Percentiles rank a stretch among this genome's conserved stretches.
phyloP scores from a whole-genome alignment of 2,329 filamentous ascomycete genomes.

The Aspergillus sp. region DNA sequence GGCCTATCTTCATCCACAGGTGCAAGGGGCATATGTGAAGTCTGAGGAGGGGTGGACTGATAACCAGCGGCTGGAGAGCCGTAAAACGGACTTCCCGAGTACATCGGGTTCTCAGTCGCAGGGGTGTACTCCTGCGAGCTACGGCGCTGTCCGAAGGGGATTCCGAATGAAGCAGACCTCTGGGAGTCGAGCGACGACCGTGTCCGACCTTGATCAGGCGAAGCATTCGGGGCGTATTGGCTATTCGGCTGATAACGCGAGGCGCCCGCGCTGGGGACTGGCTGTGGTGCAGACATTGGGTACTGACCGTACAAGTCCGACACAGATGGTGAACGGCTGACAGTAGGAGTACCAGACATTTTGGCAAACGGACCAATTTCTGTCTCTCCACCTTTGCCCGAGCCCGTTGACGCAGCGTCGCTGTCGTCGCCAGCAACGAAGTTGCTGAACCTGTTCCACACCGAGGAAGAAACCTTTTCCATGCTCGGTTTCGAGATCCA shows the following conservation, averaged over 20 bases:
- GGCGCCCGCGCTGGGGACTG: constrained; percentile 32
- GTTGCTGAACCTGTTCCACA: constrained; percentile 92
- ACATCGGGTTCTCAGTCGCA: constrained; percentile 33
- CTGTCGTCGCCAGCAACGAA: constrained; percentile 92
- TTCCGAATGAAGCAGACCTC: constrained; percentile 40
- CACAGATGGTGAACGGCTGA: constrained; percentile 71
- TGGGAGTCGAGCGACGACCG: constrained; percentile 52
- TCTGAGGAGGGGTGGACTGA: constrained; percentile 39
- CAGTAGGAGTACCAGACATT: constrained; percentile 71
- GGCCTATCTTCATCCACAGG: constrained; percentile 40
- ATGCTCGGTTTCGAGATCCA: constrained; percentile 96
- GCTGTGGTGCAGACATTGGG: constrained; percentile 36
- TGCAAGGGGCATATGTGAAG: constrained; percentile 39
- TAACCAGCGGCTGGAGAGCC: constrained; percentile 34
- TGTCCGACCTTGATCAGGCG: constrained; percentile 52
- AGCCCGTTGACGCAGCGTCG: constrained; percentile 60
- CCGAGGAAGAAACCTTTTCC: constrained; percentile 87
- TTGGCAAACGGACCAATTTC: constrained; percentile 80
- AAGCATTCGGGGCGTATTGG: constrained; percentile 50
- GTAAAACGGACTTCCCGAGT: constrained; percentile 32
- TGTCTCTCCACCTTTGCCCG: constrained; percentile 55
- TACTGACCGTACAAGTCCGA: constrained; percentile 73
- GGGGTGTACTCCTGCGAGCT: constrained; percentile 39
- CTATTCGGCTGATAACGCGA: constrained; percentile 47
- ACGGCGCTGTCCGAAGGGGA: constrained; percentile 35